phyloP scores from a whole-genome alignment of 495 filamentous ascomycete species.

The Amorphotheca resinae region DNA sequence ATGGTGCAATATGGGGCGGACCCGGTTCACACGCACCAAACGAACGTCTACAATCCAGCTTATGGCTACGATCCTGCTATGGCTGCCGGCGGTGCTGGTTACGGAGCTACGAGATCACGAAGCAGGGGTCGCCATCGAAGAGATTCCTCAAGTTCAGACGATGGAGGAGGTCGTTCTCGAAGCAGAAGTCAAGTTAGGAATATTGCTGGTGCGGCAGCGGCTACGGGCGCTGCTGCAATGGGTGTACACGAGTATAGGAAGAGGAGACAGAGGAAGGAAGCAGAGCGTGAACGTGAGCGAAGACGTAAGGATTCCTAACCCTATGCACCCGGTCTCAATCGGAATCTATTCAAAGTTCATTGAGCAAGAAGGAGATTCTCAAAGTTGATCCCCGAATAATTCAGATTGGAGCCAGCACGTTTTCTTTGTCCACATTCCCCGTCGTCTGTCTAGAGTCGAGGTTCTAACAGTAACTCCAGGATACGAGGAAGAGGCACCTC shows the following conservation, averaged over 20 bases:
- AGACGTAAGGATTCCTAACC: constrained; percentile 23
- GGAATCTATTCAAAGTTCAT: constrained; percentile 13
- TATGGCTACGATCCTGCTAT: constrained; percentile 36
- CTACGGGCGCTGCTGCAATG: constrained; percentile 60
- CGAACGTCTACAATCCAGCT: constrained; percentile 27
- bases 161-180: constrained; percentile 23
- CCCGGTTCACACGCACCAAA: constrained; percentile 35
- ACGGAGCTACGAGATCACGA: constrained; percentile 27
- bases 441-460: no score
- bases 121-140: constrained; percentile 28
- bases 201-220: constrained; percentile 55
- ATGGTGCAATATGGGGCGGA: constrained; percentile 74
- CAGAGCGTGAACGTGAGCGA: constrained; percentile 26
- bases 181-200: constrained; percentile 46
- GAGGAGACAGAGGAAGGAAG: constrained; percentile 35
- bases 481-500: constrained; percentile 22
- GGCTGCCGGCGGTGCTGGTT: constrained; percentile 17
- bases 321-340: constrained; percentile 18
- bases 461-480: constrained; percentile 15
- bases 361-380: constrained; percentile 17
- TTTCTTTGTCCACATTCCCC: constrained; percentile 4
- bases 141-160: constrained; percentile 19
- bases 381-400: constrained; percentile 18
- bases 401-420: neutral
- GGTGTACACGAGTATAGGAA: constrained; percentile 66